phyloP scores from a whole-genome alignment of 2,329 filamentous ascomycete species.

The Aspergillus ruber region DNA sequence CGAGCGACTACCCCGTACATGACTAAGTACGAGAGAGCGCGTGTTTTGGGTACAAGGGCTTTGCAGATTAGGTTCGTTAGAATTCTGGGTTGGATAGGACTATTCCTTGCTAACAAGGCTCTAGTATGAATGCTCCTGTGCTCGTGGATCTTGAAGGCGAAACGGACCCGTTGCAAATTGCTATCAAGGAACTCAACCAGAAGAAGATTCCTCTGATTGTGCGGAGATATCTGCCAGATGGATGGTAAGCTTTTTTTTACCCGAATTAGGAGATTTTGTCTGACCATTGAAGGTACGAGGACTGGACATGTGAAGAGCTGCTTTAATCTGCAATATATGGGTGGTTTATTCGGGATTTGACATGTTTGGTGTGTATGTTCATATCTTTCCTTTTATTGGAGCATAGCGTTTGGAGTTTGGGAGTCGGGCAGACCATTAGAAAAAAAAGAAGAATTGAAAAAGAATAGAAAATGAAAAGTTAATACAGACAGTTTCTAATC shows the following conservation, averaged over 20 bases:
- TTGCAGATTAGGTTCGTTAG: slow-evolving; percentile 80
- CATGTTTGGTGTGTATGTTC: slow-evolving; percentile 17
- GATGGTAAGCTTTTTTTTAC: slow-evolving; percentile 62
- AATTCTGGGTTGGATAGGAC: neutral
- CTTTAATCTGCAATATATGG: slow-evolving; percentile 41
- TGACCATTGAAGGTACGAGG: slow-evolving; percentile 69
- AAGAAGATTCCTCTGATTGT: slow-evolving; percentile 98
- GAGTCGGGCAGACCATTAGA: slow-evolving; percentile 12
- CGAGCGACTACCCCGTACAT: slow-evolving; percentile 94
- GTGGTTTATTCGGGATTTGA: slow-evolving; percentile 8
- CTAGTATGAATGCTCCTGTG: slow-evolving; percentile 92
- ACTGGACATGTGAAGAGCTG: slow-evolving; percentile 97
- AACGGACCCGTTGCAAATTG: slow-evolving; percentile 95
- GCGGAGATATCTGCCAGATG: slow-evolving; percentile 90
- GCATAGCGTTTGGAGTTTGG: slow-evolving; percentile 40
- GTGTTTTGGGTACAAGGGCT: slow-evolving; percentile 86
- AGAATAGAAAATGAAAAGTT: slow-evolving; percentile 3
- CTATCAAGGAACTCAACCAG: slow-evolving; percentile 92
- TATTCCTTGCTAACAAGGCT: slow-evolving; percentile 18
- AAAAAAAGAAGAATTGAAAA: slow-evolving; percentile 12
- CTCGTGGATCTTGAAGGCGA: slow-evolving; percentile 95
- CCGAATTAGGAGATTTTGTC: slow-evolving; percentile 2
- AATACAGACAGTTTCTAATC: slow-evolving; percentile 1
- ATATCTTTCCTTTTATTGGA: slow-evolving; percentile 13
- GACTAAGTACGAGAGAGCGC: slow-evolving; percentile 97